A percentile compares a stretch with the other conserved stretches of the same genome.
Conservation (phyloP, 2,329 filamentous ascomycete species). For the Ophiostoma sp. region DNA sequence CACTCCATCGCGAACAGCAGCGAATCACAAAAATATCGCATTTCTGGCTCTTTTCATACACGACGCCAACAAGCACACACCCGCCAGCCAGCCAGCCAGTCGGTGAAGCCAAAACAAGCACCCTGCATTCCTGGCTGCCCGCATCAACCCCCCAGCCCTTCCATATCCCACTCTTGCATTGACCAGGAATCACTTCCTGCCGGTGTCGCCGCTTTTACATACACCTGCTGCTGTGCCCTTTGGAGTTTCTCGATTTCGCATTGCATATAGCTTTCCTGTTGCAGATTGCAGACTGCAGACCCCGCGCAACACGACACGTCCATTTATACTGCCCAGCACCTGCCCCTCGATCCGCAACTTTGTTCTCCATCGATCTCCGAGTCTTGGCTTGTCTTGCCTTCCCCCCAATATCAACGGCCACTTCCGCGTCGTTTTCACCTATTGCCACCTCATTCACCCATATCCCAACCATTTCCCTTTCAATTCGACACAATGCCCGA, state of each 20-base stretch:
- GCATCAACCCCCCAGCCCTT: not conserved
- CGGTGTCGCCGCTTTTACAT: slow-evolving; percentile 16
- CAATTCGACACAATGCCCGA: slow-evolving; percentile 11
- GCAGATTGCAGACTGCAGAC: slow-evolving; percentile 1
- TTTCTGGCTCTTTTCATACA: not conserved
- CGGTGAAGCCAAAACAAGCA: slow-evolving; percentile 22
- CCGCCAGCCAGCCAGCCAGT: slow-evolving; percentile 13
- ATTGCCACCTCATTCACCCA: not conserved
- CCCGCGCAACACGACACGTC: slow-evolving; percentile 6
- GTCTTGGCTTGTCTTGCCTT: slow-evolving; percentile 12
- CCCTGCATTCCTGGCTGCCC: slow-evolving; percentile 14
- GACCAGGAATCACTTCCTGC: slow-evolving; percentile 16
- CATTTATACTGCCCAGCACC: slow-evolving; percentile 14
- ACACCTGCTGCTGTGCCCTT: slow-evolving; percentile 4
- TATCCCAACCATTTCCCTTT: slow-evolving; percentile 41
- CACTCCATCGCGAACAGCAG: not conserved
- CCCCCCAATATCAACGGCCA: not conserved
- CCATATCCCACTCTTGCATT: not conserved
- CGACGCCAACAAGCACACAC: not conserved
- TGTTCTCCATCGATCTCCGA: not conserved
- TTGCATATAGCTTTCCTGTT: not conserved
- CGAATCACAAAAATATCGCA: slow-evolving; percentile 23
- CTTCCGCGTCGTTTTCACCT: not conserved
- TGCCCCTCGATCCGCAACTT: slow-evolving; percentile 14
- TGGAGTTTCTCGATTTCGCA: not conserved